Percentiles rank a stretch among this genome's conserved stretches.
Conservation (phyloP, 2,329 filamentous ascomycete species). For the Cladosporium cucumerinum region DNA sequence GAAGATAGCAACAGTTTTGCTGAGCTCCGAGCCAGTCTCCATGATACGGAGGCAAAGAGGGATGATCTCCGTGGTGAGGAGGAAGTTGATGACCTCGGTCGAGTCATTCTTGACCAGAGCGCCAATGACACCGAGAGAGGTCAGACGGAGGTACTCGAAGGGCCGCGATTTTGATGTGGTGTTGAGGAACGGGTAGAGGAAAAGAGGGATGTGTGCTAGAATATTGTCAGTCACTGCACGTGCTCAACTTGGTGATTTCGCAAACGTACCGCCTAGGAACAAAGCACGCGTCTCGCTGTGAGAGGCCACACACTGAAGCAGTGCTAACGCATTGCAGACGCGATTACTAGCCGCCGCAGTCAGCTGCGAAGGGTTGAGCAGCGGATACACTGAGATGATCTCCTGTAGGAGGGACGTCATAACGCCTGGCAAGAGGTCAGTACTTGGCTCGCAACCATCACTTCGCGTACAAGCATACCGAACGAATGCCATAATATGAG, state of each 20-base stretch:
- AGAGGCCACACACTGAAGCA: conserved; percentile 94
- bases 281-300: conserved; percentile 94
- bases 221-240: not conserved
- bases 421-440: conserved; percentile 61
- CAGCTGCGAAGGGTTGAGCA: conserved; percentile 93
- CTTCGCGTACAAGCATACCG: conserved; percentile 57
- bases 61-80: conserved; percentile 97
- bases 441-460: not conserved
- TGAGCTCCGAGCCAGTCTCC: conserved; percentile 97
- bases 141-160: conserved; percentile 95
- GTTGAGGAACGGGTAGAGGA: conserved; percentile 97
- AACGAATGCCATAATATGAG: conserved; percentile 98
- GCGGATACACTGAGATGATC: conserved; percentile 97
- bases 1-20: conserved; percentile 98
- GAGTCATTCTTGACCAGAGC: conserved; percentile 98
- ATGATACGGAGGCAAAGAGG: conserved; percentile 96
- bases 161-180: conserved; percentile 97
- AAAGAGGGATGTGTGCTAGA: conserved; percentile 90
- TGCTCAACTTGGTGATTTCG: not conserved
- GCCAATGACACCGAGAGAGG: conserved; percentile 92
- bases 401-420: conserved; percentile 98
- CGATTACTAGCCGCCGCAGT: conserved; percentile 96
- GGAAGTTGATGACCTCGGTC: conserved; percentile 97
- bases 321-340: conserved; percentile 92
- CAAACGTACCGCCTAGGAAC: conserved; percentile 77